Evolutionary conservation across 2,329 filamentous ascomycete genomes (phyloP), one percentile per base, ranked within the genome.

Genomic region (Curvularia lunata): DNA sequence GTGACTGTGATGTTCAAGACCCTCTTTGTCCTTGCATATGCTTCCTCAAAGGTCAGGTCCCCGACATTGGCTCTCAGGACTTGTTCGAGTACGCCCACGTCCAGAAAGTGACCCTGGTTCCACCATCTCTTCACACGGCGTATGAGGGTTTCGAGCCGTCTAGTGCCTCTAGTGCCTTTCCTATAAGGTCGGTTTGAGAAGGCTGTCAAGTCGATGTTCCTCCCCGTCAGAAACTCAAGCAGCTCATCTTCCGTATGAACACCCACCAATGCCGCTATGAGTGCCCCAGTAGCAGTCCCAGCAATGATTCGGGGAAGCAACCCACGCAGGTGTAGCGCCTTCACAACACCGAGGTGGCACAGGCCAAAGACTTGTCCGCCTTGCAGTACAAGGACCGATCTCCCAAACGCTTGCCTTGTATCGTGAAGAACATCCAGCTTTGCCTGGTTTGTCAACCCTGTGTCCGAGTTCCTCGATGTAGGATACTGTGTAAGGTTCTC

Each of bases 1-100:
- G 91, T 90, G 21, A 97, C 88, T 0, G 92, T 97, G 63, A 98
- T 97, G 73, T 97, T 97, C 66, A 98, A 80, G 3, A 96, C 88
- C 49, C 92, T 84, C 72, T 95, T 95, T 38, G 92, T 97, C 60
- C 87, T 86, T 50, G 88, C 85, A 71, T 93, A 97, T 0, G 94
- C 94, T 78, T 97, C 94, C 75, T 96, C 91, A 70, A 98, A 98
- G 0, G 93, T 97, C 61, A 96, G 75, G 68, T 97, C 90, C 9
- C 92, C 93, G 13, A 97, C 88, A 65, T 97, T 96, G 13, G 88
- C 87, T 56, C 89, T 85, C 13, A 97, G 89, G 65, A 91, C 94
- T 57, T 93, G 86, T 72, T 96, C 92, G 45, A 98, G 79, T 9
- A 96, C 88, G 40, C 84, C 86, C 3, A 91, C 86, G 73, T 97